Conservation (phyloP, 2,329 filamentous ascomycete genomes). For the Knoxdaviesia proteae region DNA sequence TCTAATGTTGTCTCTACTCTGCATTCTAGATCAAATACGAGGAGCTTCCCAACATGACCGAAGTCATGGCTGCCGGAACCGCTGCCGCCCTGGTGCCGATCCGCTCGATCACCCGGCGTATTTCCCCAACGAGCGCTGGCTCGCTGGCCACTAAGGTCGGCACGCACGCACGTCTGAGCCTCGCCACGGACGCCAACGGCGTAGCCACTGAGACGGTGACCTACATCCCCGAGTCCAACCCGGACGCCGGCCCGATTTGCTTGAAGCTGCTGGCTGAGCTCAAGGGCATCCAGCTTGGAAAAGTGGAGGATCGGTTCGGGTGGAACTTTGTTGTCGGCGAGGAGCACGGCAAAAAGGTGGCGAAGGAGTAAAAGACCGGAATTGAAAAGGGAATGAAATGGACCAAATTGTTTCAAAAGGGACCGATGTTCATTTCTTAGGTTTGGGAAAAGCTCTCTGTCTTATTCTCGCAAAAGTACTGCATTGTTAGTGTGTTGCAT, state of each 20-base stretch:
- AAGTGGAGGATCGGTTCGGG: constrained; percentile 52
- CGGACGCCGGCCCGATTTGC: constrained; percentile 56
- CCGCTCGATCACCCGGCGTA: constrained; percentile 60
- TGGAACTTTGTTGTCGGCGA: constrained; percentile 39
- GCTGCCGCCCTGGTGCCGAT: constrained; percentile 84
- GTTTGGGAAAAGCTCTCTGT: too few species aligned
- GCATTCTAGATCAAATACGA: constrained; percentile 35
- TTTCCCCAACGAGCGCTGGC: constrained; percentile 15
- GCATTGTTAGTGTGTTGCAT: too few species aligned
- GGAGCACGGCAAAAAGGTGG: constrained; percentile 21
- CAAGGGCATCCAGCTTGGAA: constrained; percentile 71
- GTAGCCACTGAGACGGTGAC: constrained; percentile 23
- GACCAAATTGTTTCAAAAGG: too few species aligned
- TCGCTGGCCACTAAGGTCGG: constrained; percentile 16
- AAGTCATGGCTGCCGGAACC: constrained; percentile 83
- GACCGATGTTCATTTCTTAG: too few species aligned
- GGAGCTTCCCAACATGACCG: constrained; percentile 33
- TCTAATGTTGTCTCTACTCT: too few species aligned
- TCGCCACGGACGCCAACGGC: constrained; percentile 10
- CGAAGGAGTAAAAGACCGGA: constrained; percentile 4
- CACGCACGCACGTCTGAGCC: constrained; percentile 16
- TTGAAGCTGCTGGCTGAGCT: constrained; percentile 52
- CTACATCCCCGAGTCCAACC: constrained; percentile 31
- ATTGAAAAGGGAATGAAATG: background rate
- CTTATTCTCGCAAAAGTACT: too few species aligned